Percentiles rank a stretch among this genome's conserved stretches.
Evolutionary conservation across 2,329 filamentous ascomycete genomes (phyloP).

Genomic region (Penicillium sp.): DNA sequence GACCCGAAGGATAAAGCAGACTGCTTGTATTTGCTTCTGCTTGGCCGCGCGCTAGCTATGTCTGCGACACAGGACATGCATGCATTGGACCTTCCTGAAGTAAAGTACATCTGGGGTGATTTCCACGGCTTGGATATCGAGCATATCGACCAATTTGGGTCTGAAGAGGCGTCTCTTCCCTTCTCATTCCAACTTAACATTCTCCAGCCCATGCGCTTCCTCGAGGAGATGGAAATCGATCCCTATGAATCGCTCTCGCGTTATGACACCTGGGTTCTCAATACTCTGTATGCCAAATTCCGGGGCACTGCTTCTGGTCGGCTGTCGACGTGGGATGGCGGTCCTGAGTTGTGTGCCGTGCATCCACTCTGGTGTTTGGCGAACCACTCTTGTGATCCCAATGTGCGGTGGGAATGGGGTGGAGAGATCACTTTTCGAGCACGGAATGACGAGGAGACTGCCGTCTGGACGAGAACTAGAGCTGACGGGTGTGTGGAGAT

Average conservation of each 20-base stretch:
- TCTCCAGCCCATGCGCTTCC: conserved; percentile 58
- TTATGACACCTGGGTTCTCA: conserved; percentile 65
- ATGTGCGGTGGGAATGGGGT: conserved; percentile 92
- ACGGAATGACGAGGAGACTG: conserved; percentile 33
- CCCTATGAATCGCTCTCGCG: conserved; percentile 51
- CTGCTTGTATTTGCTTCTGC: conserved; percentile 59
- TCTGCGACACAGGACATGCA: conserved; percentile 60
- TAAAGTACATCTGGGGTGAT: conserved; percentile 67
- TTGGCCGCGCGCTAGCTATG: conserved; percentile 61
- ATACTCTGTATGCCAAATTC: conserved; percentile 91
- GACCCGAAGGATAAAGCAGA: conserved; percentile 59
- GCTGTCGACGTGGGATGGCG: conserved; percentile 72
- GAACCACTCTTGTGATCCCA: conserved; percentile 95
- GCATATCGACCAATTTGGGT: conserved; percentile 13
- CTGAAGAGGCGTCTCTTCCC: conserved; percentile 49
- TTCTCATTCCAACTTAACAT: conserved; percentile 63
- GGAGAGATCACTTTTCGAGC: conserved; percentile 43
- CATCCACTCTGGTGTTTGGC: conserved; percentile 96
- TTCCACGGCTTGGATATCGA: conserved; percentile 46
- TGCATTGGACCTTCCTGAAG: conserved; percentile 59
- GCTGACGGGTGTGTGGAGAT: conserved; percentile 19
- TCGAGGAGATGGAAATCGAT: conserved; percentile 64
- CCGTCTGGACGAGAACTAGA: conserved; percentile 36
- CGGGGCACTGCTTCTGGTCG: conserved; percentile 87
- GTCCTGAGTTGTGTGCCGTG: conserved; percentile 88